Evolutionary conservation across 306 rosid species (phyloP), one percentile per base, ranked within the genome.

Genomic region (Prunus armeniaca): DNA sequence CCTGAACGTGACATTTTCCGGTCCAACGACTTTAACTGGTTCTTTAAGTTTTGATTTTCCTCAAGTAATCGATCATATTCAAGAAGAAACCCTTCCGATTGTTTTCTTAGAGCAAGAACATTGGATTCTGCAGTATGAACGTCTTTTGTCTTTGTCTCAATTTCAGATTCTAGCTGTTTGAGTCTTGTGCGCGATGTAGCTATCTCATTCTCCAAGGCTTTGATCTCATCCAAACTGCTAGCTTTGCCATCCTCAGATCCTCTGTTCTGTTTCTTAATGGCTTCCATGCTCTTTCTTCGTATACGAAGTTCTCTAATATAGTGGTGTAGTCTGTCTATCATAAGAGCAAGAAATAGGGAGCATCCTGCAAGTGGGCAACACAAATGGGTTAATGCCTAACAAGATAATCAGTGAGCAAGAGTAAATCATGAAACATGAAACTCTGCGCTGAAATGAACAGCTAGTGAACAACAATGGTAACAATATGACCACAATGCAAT

Each of bases 21-120:
- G 78, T 95, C 97, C 81, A 84, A 34, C 3, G 87, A 82, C 65
- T 91, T 87, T 72, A 95, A 85, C 78, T 80, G 87, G 76, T 65
- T 67, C 72, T 91, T 89, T 25, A 95, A 88, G 68, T 84, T 86
- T 81, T 95, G 93, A 77, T 95, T 95, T 86, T 95, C 99, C 84
- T 87, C 91, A 10, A 90, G 91, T 75, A 95, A 84, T 67, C 98
- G 97, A 54, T 91, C 99, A 69, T 95, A 95, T 85, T 92, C 99
- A 1, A 91, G 96, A 64, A 95, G 93, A 78, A 95, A 89, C 19
- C 99, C 99, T 82, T 95, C 99, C 6, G 99, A 88, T 79, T 95
- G 99, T 83, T 95, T 95, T 65, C 96, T 88, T 73, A 95, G 83
- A 30, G 98, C 97, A 78, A 75, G 79, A 57, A 86, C 78, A 82